These are phyloP conservation scores for Camelina neglecta DNA, from an alignment of 345 rosid species.

Conservation along the genomic window DNA sequence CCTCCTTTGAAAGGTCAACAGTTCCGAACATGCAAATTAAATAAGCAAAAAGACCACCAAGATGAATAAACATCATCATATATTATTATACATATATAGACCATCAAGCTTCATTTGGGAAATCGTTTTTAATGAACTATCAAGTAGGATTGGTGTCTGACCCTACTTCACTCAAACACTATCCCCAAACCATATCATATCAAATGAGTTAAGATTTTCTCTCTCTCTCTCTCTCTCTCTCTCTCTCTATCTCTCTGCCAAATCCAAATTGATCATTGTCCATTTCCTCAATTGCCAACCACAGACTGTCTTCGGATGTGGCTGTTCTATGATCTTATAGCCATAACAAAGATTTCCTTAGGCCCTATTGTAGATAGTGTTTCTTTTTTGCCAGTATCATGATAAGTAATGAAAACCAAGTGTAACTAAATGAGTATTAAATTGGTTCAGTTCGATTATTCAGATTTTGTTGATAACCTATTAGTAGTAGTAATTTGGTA, in stretches of 20 bases:
- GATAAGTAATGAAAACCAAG: conserved; percentile 12
- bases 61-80: background rate
- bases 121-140: conserved; percentile 10
- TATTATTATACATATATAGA: background rate
- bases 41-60: background rate
- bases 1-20: conserved; percentile 27
- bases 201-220: conserved; percentile 29
- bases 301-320: conserved; percentile 35
- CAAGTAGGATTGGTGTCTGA: conserved; percentile 30
- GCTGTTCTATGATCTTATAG: conserved; percentile 34
- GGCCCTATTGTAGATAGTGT: background rate
- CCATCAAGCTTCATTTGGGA: conserved; percentile 16
- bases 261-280: conserved; percentile 36
- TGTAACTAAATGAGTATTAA: background rate
- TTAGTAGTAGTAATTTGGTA: background rate
- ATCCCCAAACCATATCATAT: conserved; percentile 41
- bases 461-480: background rate
- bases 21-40: conserved; percentile 16
- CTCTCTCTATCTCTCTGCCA: conserved; percentile 28
- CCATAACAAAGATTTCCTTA: conserved; percentile 26
- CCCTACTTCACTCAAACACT: conserved; percentile 45
- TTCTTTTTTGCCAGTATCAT: background rate
- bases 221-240: conserved; percentile 28
- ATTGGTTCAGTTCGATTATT: background rate
- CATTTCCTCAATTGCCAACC: conserved; percentile 37